A percentile compares a stretch with the other conserved stretches of the same genome.
Evolutionary conservation across 768 basidiomycete species (phyloP).

Genomic region (Russula ochroleuca): DNA sequence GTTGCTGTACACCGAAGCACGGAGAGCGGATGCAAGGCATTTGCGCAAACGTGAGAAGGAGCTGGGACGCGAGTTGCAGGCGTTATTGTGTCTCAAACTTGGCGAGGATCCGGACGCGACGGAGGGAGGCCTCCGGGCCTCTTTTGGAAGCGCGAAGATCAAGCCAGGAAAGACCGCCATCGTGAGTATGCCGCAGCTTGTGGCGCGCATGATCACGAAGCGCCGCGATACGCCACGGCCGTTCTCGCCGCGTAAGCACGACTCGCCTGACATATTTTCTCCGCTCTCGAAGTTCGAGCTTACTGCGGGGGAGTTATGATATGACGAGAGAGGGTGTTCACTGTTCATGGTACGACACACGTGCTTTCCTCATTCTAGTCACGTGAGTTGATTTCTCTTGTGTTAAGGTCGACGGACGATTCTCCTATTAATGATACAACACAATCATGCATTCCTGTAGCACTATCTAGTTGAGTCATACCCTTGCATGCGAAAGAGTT

Average conservation of each 20-base stretch:
- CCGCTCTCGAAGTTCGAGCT: constrained; percentile 30
- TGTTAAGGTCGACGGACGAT: constrained; percentile 15
- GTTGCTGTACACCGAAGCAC: constrained; percentile 31
- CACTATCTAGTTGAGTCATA: constrained; percentile 25
- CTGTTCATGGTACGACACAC: constrained; percentile 7
- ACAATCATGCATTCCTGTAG: constrained; percentile 29
- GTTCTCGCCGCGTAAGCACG: constrained; percentile 37
- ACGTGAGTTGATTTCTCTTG: not conserved
- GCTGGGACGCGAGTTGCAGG: constrained; percentile 50
- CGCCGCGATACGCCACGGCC: constrained; percentile 40
- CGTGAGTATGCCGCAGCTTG: constrained; percentile 40
- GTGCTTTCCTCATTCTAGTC: not conserved
- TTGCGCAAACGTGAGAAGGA: constrained; percentile 50
- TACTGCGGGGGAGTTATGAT: constrained; percentile 7
- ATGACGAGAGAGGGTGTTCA: not conserved
- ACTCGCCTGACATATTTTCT: constrained; percentile 33
- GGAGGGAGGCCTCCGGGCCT: constrained; percentile 28
- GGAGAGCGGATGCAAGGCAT: constrained; percentile 42
- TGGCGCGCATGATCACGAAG: constrained; percentile 47
- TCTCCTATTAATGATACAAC: constrained; percentile 19
- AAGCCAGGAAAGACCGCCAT: constrained; percentile 23
- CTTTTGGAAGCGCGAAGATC: not conserved
- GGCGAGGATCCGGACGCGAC: constrained; percentile 30
- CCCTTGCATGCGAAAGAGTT: constrained; percentile 20
- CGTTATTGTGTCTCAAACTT: constrained; percentile 54